Evolutionary conservation across 2,329 filamentous ascomycete genomes (phyloP).

Genomic region (Aspergillus sp.): DNA sequence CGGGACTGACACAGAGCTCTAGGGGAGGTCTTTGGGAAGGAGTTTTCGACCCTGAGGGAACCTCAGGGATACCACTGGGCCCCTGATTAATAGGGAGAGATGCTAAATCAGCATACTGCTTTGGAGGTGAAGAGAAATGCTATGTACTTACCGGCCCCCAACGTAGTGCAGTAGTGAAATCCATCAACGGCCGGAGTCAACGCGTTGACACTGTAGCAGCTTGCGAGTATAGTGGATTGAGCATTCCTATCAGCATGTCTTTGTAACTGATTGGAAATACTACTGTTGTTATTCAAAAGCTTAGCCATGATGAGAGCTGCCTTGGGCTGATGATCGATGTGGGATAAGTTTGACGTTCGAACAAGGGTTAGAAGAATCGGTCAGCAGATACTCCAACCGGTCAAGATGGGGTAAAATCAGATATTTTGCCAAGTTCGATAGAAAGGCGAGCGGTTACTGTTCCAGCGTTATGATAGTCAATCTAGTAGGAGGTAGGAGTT

Average conservation of each 20-base stretch:
- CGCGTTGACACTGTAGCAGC: slow-evolving; percentile 80
- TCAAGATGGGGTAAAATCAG: too few species aligned
- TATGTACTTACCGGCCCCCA: slow-evolving; percentile 66
- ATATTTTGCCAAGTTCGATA: too few species aligned
- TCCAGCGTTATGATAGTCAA: too few species aligned
- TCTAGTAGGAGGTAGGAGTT: too few species aligned
- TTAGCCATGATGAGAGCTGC: slow-evolving; percentile 32
- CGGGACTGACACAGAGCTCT: slow-evolving; percentile 68
- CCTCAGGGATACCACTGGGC: slow-evolving; percentile 95
- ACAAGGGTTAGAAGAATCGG: too few species aligned
- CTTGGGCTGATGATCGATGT: slow-evolving; percentile 6
- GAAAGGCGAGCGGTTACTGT: too few species aligned
- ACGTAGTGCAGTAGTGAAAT: slow-evolving; percentile 95
- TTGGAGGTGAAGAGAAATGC: neutral
- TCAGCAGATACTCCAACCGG: too few species aligned
- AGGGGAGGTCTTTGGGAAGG: slow-evolving; percentile 87
- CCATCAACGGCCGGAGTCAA: slow-evolving; percentile 70
- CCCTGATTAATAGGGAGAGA: slow-evolving; percentile 48
- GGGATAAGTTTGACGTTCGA: neutral
- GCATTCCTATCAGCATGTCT: slow-evolving; percentile 50
- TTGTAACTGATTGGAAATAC: slow-evolving; percentile 63
- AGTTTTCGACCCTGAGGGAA: slow-evolving; percentile 81
- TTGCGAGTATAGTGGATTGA: slow-evolving; percentile 77
- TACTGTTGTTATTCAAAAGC: slow-evolving; percentile 69
- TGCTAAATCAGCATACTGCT: slow-evolving; percentile 4